Conservation (phyloP, 1,284 basidiomycete genomes). For the Bondarzewia mesenterica region DNA sequence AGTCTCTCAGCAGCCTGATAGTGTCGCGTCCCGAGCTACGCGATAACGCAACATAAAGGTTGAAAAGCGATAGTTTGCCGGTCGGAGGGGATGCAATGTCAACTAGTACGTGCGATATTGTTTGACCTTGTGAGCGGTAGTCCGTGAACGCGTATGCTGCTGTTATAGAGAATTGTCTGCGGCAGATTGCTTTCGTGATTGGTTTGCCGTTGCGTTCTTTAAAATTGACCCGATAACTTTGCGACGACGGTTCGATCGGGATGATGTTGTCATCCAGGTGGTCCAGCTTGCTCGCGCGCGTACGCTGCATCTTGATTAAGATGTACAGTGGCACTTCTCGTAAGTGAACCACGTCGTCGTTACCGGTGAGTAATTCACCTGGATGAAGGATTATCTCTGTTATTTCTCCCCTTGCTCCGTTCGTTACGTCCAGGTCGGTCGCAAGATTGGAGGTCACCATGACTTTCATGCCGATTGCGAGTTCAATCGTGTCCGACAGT, state of each 20-base stretch:
- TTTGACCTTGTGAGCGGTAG: conserved; percentile 26
- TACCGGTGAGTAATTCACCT: conserved; percentile 10
- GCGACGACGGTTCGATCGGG: conserved; percentile 15
- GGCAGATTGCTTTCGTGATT: conserved; percentile 1
- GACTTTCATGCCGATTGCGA: conserved; percentile 2
- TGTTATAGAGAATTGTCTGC: conserved; percentile 21
- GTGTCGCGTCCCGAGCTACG: conserved; percentile 20
- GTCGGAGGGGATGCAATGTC: conserved; percentile 23
- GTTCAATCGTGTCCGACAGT: conserved; percentile 5
- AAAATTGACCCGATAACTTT: conserved; percentile 9
- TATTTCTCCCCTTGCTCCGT: conserved; percentile 28
- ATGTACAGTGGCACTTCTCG: conserved; percentile 23
- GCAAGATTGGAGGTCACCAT: background rate
- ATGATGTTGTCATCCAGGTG: conserved; percentile 20
- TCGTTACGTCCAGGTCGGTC: conserved; percentile 19
- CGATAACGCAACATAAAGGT: conserved; percentile 26
- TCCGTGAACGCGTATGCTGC: conserved; percentile 27
- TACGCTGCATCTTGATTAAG: conserved; percentile 23
- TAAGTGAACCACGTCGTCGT: conserved; percentile 15
- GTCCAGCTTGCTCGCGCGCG: conserved; percentile 14
- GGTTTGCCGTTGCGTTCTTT: background rate
- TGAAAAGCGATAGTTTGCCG: conserved; percentile 19
- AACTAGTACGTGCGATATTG: conserved; percentile 18
- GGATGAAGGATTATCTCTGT: conserved; percentile 24
- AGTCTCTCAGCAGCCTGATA: conserved; percentile 18